Conservation (phyloP, 1,139 yeast species). For the Yamadazyma epiphylla region DNA sequence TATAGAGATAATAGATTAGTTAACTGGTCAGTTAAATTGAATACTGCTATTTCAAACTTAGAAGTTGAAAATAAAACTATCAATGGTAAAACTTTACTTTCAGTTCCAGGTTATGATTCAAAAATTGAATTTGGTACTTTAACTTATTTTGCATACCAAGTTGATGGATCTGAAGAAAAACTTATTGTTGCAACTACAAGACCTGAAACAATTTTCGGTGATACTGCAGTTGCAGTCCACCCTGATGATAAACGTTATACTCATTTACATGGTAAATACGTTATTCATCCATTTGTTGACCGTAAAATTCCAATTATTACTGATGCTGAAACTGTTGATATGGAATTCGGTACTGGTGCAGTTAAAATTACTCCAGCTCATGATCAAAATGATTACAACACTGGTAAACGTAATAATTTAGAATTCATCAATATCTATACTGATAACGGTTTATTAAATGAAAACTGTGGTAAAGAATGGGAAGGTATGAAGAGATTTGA, state of each 20-base stretch:
- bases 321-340: slow-evolving; percentile 92
- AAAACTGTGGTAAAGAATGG: slow-evolving; percentile 86
- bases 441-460: slow-evolving; percentile 88
- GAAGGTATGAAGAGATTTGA: slow-evolving; percentile 89
- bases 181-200: slow-evolving; percentile 95
- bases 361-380: slow-evolving; percentile 98
- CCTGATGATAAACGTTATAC: slow-evolving; percentile 90
- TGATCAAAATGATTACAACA: slow-evolving; percentile 92
- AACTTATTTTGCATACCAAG: slow-evolving; percentile 89
- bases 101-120: slow-evolving; percentile 87
- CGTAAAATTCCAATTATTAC: slow-evolving; percentile 83
- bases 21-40: slow-evolving; percentile 93
- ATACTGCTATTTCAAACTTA: slow-evolving; percentile 92
- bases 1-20: slow-evolving; percentile 92
- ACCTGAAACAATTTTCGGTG: slow-evolving; percentile 98
- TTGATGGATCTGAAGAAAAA: slow-evolving; percentile 84
- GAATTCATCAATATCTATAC: slow-evolving; percentile 88
- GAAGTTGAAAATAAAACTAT: slow-evolving; percentile 93
- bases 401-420: slow-evolving; percentile 91
- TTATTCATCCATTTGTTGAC: slow-evolving; percentile 84
- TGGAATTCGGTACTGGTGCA: slow-evolving; percentile 99
- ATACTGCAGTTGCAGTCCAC: slow-evolving; percentile 95
- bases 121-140: slow-evolving; percentile 94
- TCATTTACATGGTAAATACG: slow-evolving; percentile 92
- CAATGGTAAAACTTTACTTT: slow-evolving; percentile 72